These are phyloP conservation scores for Sporothrix brasiliensis DNA, from an alignment of 2,329 filamentous ascomycete genomes.

Conservation along the genomic window DNA sequence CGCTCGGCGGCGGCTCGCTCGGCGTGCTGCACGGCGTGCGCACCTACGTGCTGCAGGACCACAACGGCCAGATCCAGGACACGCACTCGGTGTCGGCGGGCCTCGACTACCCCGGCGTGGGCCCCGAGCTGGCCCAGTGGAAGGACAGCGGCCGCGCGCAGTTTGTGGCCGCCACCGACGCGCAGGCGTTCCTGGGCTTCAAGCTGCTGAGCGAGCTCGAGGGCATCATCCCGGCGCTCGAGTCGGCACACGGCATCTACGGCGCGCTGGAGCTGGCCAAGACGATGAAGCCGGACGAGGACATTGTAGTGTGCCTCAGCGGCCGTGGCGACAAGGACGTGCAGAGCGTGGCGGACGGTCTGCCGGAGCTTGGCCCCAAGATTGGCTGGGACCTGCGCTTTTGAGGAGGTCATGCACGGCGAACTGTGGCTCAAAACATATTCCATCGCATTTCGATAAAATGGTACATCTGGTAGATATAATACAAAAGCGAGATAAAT, in stretches of 20 bases:
- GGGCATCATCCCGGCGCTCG: constrained; percentile 94
- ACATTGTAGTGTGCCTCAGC: constrained; percentile 91
- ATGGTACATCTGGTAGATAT: too few relatives aligned
- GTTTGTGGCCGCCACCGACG: constrained; percentile 89
- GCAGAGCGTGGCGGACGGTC: constrained; percentile 92
- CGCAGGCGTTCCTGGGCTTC: constrained; percentile 87
- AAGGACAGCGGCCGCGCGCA: constrained; percentile 86
- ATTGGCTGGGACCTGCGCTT: constrained; percentile 74
- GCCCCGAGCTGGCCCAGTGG: constrained; percentile 88
- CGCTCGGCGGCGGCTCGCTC: constrained; percentile 80
- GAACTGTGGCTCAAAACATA: background rate
- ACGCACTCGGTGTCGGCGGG: constrained; percentile 97
- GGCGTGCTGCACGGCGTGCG: constrained; percentile 94
- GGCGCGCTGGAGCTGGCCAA: constrained; percentile 89
- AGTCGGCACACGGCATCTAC: constrained; percentile 89
- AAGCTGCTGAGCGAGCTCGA: constrained; percentile 81
- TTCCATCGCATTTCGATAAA: background rate
- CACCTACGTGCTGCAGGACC: constrained; percentile 92
- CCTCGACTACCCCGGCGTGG: constrained; percentile 95
- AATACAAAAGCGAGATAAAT: too few relatives aligned
- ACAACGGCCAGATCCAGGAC: constrained; percentile 88
- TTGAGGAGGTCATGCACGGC: constrained; percentile 43
- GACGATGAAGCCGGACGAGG: constrained; percentile 84
- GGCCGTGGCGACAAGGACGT: constrained; percentile 98
- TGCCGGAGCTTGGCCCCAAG: constrained; percentile 83